A percentile compares a stretch with the other conserved stretches of the same genome.
These are phyloP conservation scores for Coniosporium apollinis DNA, from an alignment of 495 filamentous ascomycete species.

Conservation along the genomic window DNA sequence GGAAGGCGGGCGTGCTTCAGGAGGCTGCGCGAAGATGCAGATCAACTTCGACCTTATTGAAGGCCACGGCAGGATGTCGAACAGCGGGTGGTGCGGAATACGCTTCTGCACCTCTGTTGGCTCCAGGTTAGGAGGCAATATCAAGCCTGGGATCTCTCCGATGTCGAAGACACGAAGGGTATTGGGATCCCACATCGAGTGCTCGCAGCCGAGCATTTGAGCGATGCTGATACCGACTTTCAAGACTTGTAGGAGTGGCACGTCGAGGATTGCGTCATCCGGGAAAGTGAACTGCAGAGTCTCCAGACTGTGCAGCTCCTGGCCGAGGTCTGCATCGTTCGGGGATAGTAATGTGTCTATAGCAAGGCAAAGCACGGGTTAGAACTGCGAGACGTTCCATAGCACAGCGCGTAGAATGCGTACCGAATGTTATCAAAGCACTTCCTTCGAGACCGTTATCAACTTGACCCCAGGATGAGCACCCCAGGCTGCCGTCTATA, in stretches of 20 bases:
- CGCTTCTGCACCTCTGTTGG: constrained; percentile 13
- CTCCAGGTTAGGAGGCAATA: constrained; percentile 8
- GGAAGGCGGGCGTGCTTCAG: constrained; percentile 20
- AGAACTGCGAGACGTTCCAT: too few relatives aligned
- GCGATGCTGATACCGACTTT: constrained; percentile 8
- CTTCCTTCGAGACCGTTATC: background rate
- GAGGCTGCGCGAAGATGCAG: constrained; percentile 24
- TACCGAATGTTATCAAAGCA: background rate
- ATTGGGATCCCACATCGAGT: constrained; percentile 8
- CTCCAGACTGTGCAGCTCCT: background rate
- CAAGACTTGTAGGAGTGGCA: constrained; percentile 7
- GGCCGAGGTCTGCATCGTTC: background rate
- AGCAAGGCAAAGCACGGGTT: too few relatives aligned
- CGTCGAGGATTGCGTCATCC: constrained; percentile 3
- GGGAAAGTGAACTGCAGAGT: constrained; percentile 5
- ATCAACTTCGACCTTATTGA: constrained; percentile 29
- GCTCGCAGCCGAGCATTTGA: constrained; percentile 4
- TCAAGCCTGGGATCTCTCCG: constrained; percentile 1
- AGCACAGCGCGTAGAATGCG: background rate
- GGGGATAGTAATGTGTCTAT: background rate
- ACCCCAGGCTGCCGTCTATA: background rate
- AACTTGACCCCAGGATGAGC: background rate
- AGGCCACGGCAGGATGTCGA: constrained; percentile 36
- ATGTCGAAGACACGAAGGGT: constrained; percentile 11
- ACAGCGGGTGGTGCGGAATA: constrained; percentile 32